Evolutionary conservation across 768 basidiomycete species (phyloP), one percentile per base, ranked within the genome.

Genomic region (Saitozyma sp.): DNA sequence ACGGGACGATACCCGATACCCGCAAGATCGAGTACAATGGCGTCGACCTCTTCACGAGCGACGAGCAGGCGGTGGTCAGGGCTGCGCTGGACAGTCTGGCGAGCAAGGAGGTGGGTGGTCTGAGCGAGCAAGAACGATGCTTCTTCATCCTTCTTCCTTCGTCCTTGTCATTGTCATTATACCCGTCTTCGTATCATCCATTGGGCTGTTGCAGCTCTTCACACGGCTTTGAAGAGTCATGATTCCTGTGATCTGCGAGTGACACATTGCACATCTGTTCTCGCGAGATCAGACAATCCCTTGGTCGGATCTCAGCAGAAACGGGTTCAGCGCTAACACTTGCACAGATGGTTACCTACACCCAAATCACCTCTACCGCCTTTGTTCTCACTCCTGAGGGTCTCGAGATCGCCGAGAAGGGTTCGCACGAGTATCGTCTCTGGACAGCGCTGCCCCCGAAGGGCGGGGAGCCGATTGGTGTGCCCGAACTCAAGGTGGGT

Each of bases 391-490:
- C 92, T 13, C 79, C 85, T 0, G 96, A 99, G 82, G 96, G 96
- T 19, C 74, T 82, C 19, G 86, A 88, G 70, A 90, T 97, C 67
- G 86, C 87, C 20, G 79, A 83, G 46, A 81, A 88, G 46, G 96
- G 96, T 43, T 97, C 94, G 13, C 93, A 97, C 79, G 96, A 99
- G 82, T 92, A 89, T 52, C 87, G 91, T 61, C 92, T 98, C 41
- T 99, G 95, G 95, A 82, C 84, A 53, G 91, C 86, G 19, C 83
- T 95, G 6, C 90, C 91, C 8, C 66, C 73, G 6, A 89, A 87
- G 65, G 92, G 90, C 2, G 89, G 88, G 3, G 68, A 82, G 45
- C 87, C 92, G 9, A 63, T 95, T 43, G 84, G 85, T 5, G 83
- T 85, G 0, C 85, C 82, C 52, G 85, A 89, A 61, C 82, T 97